Evolutionary conservation across 495 filamentous ascomycete species (phyloP), one percentile per base, ranked within the genome.

Genomic region (Aspergillus carlsbadensis): DNA sequence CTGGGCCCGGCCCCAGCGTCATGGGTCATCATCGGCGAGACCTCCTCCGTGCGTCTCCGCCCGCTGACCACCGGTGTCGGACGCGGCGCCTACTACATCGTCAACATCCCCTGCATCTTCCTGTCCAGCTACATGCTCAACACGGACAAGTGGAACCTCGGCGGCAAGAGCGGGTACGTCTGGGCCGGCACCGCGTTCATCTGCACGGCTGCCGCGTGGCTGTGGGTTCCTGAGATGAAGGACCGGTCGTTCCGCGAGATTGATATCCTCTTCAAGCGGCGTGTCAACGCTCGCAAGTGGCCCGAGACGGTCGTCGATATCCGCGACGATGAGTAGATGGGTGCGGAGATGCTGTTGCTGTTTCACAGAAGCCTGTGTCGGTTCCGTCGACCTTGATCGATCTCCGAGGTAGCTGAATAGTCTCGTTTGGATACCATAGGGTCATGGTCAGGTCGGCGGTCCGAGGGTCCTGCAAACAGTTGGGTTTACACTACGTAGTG

Each of bases 1-100:
- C 88, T 62, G 70, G 86, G 86, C 0, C 86, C 91, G 29, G 89
- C 87, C 0, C 89, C 88, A 0, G 84, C 91, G 21, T 86, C 84
- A 62, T 92, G 88, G 65, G 87, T 84, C 2, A 78, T 92, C 20
- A 87, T 91, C 15, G 80, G 84, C 18, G 89, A 91, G 62, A 70
- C 90, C 1, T 86, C 87, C 2, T 85, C 88, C 4, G 78, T 85
- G n/a, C 79, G 89, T 3, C 77, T 92, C 2, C 84, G 88, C 49
- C 84, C 86, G 63, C 90, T 91, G 74, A 90, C 88, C 1, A 84
- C 87, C 31, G 84, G 84, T 5, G 74, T 88, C 0, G 84, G 84
- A 1, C 82, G 88, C 18, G 81, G 84, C 48, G 72, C 87, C 33
- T 91, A 90, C 74, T 89, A 87, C 65, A 64, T 91, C 57, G 82